Evolutionary conservation across 1,139 yeast genomes (phyloP), one percentile per base, ranked within the genome.

Genomic region (Geotrichum phurueaensis): DNA sequence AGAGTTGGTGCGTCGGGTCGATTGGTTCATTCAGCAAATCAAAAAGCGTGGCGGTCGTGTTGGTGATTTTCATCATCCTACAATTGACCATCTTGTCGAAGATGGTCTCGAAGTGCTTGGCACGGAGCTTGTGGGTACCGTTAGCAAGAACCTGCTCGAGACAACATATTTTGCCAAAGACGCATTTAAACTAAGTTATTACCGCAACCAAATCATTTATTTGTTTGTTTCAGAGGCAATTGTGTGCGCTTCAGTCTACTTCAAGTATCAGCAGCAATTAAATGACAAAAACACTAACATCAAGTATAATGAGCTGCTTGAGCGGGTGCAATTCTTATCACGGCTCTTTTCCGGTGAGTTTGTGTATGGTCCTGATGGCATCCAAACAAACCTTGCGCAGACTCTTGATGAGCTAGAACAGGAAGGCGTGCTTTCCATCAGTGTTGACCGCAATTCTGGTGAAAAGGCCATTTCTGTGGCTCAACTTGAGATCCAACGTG

Each of bases 171-270:
- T 61, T 56, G 75, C 79, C 49, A 75, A 75, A 57, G 80, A 77
- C 64, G 71, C 74, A 22, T 77, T 77, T 71, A 76, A 74, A 63
- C 70, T 77, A 47, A 72, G 77, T 52, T 77, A 76, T 63, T 77
- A 77, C 68, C 73, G 80, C 25, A 77, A 77, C 68, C 79, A 76
- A 66, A 72, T 75, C 39, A 76, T 76, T 52, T 79, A 76, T 64
- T 64, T 77, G 65, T 77, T 77, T 69, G 75, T 76, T 12, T 69
- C 76, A 9, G 79, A 77, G 64, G 73, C 79, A 2, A 73, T 77
- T 54, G 73, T 74, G 18, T 72, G 77, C 33, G 72, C 75, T 4
- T 75, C 78, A 2, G 66, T 77, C 60, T 75, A 75, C 64, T 68
- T 71, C 45, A 64, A 65, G 60, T 57, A 55, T 39, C 62, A 63